phyloP scores from a whole-genome alignment of 2,329 filamentous ascomycete genomes.

The Aspergillus pseudonomiae region DNA sequence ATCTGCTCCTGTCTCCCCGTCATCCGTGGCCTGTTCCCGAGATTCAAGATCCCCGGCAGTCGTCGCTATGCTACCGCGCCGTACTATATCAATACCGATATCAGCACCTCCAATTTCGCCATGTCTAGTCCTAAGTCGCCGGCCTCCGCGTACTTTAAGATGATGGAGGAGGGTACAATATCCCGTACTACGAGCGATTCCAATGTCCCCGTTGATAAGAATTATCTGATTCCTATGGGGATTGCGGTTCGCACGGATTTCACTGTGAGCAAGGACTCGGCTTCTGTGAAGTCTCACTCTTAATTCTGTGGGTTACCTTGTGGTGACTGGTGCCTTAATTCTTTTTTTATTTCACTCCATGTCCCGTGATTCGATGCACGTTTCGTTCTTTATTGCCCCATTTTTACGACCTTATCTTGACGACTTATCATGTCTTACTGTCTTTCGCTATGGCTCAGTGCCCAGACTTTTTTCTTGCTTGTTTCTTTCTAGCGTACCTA shows the following conservation, averaged over 20 bases:
- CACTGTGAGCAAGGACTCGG: slow-evolving; percentile 27
- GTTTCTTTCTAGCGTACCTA: not conserved
- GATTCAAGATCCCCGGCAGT: slow-evolving; percentile 25
- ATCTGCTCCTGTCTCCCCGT: slow-evolving; percentile 41
- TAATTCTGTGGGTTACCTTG: not conserved
- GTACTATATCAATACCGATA: slow-evolving; percentile 31
- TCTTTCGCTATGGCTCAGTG: not conserved
- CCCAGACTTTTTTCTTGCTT: not conserved
- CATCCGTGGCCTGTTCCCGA: slow-evolving; percentile 38
- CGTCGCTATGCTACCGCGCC: slow-evolving; percentile 26
- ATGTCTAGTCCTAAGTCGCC: slow-evolving; percentile 30
- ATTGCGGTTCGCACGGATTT: slow-evolving; percentile 38
- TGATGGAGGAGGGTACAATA: slow-evolving; percentile 30
- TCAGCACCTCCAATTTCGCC: slow-evolving; percentile 27
- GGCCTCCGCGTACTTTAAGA: slow-evolving; percentile 31
- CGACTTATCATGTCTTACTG: not conserved
- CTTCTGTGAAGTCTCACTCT: slow-evolving; percentile 18
- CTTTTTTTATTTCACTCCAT: not conserved
- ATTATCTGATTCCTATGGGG: slow-evolving; percentile 19
- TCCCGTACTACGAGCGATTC: slow-evolving; percentile 23
- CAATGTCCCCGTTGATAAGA: slow-evolving; percentile 17
- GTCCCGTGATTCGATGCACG: not conserved
- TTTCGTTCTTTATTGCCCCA: slow-evolving; percentile 11
- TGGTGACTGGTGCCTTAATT: not conserved
- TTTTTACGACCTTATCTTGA: not conserved